phyloP scores from a whole-genome alignment of 352 stramenopile genomes.

The Phytophthora cryptogea region DNA sequence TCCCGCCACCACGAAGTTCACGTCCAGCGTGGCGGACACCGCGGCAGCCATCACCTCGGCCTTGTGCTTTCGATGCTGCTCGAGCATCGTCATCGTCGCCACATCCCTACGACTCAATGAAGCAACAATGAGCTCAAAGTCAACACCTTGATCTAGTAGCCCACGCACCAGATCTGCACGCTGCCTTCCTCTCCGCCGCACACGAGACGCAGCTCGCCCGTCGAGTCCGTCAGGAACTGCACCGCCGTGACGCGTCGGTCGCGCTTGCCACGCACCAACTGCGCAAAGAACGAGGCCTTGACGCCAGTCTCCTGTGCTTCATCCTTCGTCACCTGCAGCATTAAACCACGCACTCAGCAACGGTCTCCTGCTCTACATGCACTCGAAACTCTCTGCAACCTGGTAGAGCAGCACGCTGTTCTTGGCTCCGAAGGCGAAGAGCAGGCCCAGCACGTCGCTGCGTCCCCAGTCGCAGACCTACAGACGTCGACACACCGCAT shows the following conservation, averaged over 20 bases:
- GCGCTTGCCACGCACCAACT: conserved; percentile 57
- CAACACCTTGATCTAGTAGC: neutral
- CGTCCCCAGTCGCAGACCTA: conserved; percentile 75
- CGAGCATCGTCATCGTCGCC: conserved; percentile 42
- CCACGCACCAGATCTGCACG: conserved; percentile 72
- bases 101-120: conserved; percentile 48
- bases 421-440: conserved; percentile 68
- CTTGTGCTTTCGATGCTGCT: conserved; percentile 73
- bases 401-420: conserved; percentile 65
- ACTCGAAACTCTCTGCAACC: conserved; percentile 31
- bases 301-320: neutral
- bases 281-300: conserved; percentile 45
- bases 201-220: conserved; percentile 44
- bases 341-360: neutral
- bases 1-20: conserved; percentile 57
- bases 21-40: conserved; percentile 32
- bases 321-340: conserved; percentile 8
- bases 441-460: conserved; percentile 36
- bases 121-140: conserved; percentile 3
- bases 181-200: conserved; percentile 70
- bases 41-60: conserved; percentile 57
- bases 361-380: neutral
- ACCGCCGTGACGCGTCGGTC: conserved; percentile 68
- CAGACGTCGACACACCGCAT: neutral
- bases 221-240: conserved; percentile 44